Percentiles rank a stretch among this genome's conserved stretches.
These are phyloP conservation scores for Aciculoconidium aculeatum DNA, from an alignment of 805 yeast species.

Conservation along the genomic window DNA sequence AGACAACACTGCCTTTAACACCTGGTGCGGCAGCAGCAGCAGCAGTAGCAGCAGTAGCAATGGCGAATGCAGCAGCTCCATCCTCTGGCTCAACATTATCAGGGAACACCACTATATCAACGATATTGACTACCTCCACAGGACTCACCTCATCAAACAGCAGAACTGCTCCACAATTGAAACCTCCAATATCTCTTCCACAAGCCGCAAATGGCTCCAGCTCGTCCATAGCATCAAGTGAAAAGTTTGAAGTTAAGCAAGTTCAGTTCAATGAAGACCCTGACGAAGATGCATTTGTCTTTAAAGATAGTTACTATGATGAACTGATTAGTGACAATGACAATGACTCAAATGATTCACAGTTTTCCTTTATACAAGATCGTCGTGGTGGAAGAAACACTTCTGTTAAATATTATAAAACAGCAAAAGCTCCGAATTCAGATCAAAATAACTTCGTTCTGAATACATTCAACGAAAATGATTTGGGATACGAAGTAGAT, in stretches of 20 bases:
- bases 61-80: conserved; percentile 1
- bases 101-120: too few species aligned
- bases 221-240: conserved; percentile 6
- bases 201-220: conserved; percentile 2
- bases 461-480: conserved; percentile 23
- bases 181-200: conserved; percentile 5
- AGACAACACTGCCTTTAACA: not conserved
- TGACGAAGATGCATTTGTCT: not conserved
- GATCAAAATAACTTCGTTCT: conserved; percentile 6
- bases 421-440: conserved; percentile 15
- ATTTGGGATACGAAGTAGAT: conserved; percentile 16
- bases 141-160: too few species aligned
- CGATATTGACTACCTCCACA: too few species aligned
- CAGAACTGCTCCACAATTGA: conserved; percentile 2
- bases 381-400: conserved; percentile 44
- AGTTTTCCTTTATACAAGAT: conserved; percentile 48
- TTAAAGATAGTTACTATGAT: conserved; percentile 1
- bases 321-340: conserved; percentile 6
- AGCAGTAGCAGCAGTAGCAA: conserved; percentile 8
- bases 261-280: conserved; percentile 7
- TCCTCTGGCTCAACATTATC: too few species aligned
- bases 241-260: conserved; percentile 8
- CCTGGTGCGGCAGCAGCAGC: conserved; percentile 4
- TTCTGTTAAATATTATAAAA: conserved; percentile 49
- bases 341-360: conserved; percentile 23